Evolutionary conservation across 331 rosid species (phyloP).

Genomic region (Acacia pycnantha): DNA sequence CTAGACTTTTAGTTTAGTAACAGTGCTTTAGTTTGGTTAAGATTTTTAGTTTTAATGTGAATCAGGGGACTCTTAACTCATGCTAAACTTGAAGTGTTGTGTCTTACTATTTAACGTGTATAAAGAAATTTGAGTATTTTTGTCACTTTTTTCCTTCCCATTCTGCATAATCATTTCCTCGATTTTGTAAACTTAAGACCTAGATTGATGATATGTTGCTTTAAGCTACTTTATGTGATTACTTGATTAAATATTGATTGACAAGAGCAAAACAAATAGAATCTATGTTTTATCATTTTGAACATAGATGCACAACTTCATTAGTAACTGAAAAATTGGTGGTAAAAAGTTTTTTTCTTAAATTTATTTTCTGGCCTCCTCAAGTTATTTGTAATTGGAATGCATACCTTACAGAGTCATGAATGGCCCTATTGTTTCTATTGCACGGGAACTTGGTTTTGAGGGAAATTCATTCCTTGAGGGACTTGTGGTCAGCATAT

Average conservation of each 20-base stretch:
- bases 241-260: not conserved
- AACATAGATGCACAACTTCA: not conserved
- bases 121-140: not conserved
- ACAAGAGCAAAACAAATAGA: not conserved
- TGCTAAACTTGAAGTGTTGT: not conserved
- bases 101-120: not conserved
- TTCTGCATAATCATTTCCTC: not conserved
- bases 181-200: not conserved
- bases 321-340: not conserved
- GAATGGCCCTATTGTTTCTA: constrained; percentile 90
- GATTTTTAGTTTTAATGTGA: not conserved
- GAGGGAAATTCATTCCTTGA: constrained; percentile 78
- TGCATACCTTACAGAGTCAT: constrained; percentile 59
- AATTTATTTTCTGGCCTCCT: not conserved
- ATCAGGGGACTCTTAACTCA: no score
- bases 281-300: not conserved
- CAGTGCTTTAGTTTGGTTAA: not conserved
- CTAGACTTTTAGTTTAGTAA: not conserved
- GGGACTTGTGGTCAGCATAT: constrained; percentile 91
- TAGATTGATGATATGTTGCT: not conserved
- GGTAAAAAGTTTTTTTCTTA: not conserved
- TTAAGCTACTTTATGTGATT: not conserved
- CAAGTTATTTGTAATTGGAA: constrained; percentile 3
- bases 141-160: not conserved
- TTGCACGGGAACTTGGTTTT: constrained; percentile 87